Evolutionary conservation across 2,329 filamentous ascomycete genomes (phyloP).

Genomic region (Nemania sp.): DNA sequence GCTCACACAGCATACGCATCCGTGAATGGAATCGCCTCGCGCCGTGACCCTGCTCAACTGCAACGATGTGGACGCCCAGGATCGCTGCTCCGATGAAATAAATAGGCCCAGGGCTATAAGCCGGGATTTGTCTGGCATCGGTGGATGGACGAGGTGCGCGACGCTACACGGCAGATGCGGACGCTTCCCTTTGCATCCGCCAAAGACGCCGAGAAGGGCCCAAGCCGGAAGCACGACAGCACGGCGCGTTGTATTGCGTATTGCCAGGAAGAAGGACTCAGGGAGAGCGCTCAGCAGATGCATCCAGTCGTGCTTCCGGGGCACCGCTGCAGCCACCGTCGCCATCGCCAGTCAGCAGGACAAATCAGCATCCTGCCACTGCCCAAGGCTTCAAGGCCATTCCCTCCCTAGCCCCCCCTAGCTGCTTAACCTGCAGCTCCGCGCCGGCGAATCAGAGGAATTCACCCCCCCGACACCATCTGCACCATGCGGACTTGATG

Average conservation of each 20-base stretch:
- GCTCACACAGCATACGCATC: slow-evolving; percentile 18
- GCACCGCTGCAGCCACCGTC: slow-evolving; percentile 30
- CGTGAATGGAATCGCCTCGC: slow-evolving; percentile 10
- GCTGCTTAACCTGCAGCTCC: slow-evolving; percentile 27
- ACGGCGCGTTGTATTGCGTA: too few species aligned
- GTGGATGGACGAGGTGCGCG: slow-evolving; percentile 6
- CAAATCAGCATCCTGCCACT: slow-evolving; percentile 36
- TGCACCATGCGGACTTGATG: slow-evolving; percentile 16
- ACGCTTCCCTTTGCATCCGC: slow-evolving; percentile 15
- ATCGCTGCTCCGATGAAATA: neutral
- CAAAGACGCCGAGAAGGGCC: slow-evolving; percentile 21
- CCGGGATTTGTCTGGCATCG: slow-evolving; percentile 10
- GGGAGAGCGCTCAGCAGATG: slow-evolving; percentile 16
- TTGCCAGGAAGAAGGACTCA: slow-evolving; percentile 5
- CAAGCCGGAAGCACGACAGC: slow-evolving; percentile 18
- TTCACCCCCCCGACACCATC: neutral
- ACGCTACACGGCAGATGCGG: slow-evolving; percentile 24
- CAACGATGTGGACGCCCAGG: slow-evolving; percentile 12
- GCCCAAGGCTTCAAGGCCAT: slow-evolving; percentile 32
- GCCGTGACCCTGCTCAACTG: slow-evolving; percentile 11
- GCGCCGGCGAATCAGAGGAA: slow-evolving; percentile 31
- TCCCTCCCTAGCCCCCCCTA: slow-evolving; percentile 25
- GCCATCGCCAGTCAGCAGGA: slow-evolving; percentile 35
- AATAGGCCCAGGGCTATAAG: neutral
- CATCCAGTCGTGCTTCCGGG: slow-evolving; percentile 31